phyloP scores from a whole-genome alignment of 106 monocot genomes.

The Acanthochlamys bracteata region DNA sequence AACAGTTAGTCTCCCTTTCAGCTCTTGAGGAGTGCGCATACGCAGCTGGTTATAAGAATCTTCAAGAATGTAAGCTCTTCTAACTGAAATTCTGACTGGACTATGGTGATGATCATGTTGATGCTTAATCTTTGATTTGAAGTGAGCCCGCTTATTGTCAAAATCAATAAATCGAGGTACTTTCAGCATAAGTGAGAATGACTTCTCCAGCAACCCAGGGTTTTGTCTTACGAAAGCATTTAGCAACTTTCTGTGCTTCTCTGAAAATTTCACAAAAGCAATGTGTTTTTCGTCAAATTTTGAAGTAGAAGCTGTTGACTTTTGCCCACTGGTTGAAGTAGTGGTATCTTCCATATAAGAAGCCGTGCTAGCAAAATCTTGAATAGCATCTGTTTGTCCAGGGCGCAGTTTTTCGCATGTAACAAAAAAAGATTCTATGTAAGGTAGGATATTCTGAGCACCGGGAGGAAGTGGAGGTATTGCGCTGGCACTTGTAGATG shows the following conservation, averaged over 20 bases:
- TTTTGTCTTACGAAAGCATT: conserved; percentile 96
- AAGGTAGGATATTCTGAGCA: conserved; percentile 86
- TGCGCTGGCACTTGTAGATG: conserved; percentile 28
- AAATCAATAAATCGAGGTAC: conserved; percentile 94
- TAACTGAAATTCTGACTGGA: conserved; percentile 87
- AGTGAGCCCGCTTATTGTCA: conserved; percentile 92
- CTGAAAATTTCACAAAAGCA: conserved; percentile 82
- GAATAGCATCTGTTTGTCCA: conserved; percentile 32
- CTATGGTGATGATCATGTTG: conserved; percentile 97
- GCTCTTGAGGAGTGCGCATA: conserved; percentile 83
- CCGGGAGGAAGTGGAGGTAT: conserved; percentile 77
- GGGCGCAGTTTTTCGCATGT: conserved; percentile 82
- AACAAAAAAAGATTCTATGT: conserved; percentile 97
- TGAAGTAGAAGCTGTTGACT: conserved; percentile 9
- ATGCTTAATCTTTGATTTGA: conserved; percentile 89
- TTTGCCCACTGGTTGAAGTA: conserved; percentile 36
- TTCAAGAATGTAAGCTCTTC: conserved; percentile 90
- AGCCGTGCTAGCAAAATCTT: conserved; percentile 28
- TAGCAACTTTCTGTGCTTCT: conserved; percentile 77
- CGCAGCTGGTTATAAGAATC: conserved; percentile 95
- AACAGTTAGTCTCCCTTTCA: conserved; percentile 88
- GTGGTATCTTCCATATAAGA: conserved; percentile 54
- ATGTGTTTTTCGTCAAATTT: conserved; percentile 64
- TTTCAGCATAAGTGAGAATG: conserved; percentile 91
- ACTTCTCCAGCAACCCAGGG: conserved; percentile 91